phyloP scores from a whole-genome alignment of 2,329 filamentous ascomycete genomes.

The Penicillium crustosum region DNA sequence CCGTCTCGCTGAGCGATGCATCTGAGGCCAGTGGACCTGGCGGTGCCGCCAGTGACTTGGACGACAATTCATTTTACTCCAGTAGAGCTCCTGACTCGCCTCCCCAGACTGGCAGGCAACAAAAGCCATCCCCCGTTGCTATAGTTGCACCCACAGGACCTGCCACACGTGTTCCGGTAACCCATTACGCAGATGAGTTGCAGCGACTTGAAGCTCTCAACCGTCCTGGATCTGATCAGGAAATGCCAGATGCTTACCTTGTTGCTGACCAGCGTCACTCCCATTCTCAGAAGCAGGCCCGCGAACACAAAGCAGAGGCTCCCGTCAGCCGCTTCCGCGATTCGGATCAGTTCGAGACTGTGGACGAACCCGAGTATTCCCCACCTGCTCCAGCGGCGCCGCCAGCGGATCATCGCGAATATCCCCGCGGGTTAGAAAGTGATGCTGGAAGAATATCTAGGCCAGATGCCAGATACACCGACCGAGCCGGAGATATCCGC shows the following conservation, averaged over 20 bases:
- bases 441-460: slow-evolving; percentile 40
- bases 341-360: slow-evolving; percentile 32
- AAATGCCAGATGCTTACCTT: slow-evolving; percentile 42
- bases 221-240: slow-evolving; percentile 38
- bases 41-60: slow-evolving; percentile 70
- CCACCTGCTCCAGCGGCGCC: slow-evolving; percentile 45
- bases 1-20: slow-evolving; percentile 58
- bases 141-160: slow-evolving; percentile 33
- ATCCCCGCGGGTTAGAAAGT: slow-evolving; percentile 25
- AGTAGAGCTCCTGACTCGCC: slow-evolving; percentile 79
- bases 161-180: slow-evolving; percentile 36
- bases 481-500: slow-evolving; percentile 45
- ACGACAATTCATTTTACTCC: slow-evolving; percentile 94
- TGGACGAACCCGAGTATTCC: slow-evolving; percentile 51
- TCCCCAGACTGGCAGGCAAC: slow-evolving; percentile 48
- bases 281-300: slow-evolving; percentile 33
- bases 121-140: slow-evolving; percentile 31
- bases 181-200: slow-evolving; percentile 37
- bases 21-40: slow-evolving; percentile 58
- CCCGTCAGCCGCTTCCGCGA: slow-evolving; percentile 23
- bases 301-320: slow-evolving; percentile 23
- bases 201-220: slow-evolving; percentile 41
- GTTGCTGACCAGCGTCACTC: slow-evolving; percentile 38
- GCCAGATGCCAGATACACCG: slow-evolving; percentile 41
- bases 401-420: slow-evolving; percentile 31